Conservation (phyloP, 169 alveolate genomes). For the Eimeria zaria region DNA sequence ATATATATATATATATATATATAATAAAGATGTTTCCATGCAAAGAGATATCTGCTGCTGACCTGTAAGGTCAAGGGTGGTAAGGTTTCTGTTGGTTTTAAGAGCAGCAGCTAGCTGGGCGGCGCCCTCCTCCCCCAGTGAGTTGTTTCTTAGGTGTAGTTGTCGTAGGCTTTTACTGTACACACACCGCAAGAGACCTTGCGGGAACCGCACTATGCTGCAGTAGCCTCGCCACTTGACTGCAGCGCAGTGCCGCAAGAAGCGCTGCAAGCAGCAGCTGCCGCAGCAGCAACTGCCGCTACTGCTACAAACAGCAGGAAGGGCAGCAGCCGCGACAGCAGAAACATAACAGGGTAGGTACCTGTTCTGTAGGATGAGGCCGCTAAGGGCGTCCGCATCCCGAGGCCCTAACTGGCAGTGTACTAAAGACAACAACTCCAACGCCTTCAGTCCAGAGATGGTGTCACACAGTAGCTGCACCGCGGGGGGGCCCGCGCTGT, state of each 20-base stretch:
- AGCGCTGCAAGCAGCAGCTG: neutral
- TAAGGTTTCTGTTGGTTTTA: neutral
- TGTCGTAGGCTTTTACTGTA: neutral
- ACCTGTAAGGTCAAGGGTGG: conserved; percentile 38
- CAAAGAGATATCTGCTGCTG: neutral
- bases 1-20: no score
- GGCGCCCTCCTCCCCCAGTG: conserved; percentile 30
- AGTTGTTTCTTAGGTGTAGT: conserved; percentile 40
- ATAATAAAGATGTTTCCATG: no score
- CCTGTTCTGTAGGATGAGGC: neutral
- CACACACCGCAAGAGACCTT: neutral
- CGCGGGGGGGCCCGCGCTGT: neutral
- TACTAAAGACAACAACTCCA: conserved; percentile 26
- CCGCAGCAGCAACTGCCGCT: neutral
- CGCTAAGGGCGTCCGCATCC: conserved; percentile 6
- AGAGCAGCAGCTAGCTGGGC: conserved; percentile 27
- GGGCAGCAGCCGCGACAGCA: neutral
- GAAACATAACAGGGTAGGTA: neutral
- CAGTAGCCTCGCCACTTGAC: neutral
- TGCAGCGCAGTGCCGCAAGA: no score
- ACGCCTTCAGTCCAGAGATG: neutral
- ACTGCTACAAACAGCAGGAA: no score
- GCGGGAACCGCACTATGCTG: neutral
- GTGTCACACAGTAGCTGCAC: conserved; percentile 28
- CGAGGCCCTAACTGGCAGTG: conserved; percentile 51